Percentiles rank a stretch among this genome's conserved stretches.
Evolutionary conservation across 2,329 filamentous ascomycete species (phyloP).

Genomic region (Rhinocladiella mackenziei): DNA sequence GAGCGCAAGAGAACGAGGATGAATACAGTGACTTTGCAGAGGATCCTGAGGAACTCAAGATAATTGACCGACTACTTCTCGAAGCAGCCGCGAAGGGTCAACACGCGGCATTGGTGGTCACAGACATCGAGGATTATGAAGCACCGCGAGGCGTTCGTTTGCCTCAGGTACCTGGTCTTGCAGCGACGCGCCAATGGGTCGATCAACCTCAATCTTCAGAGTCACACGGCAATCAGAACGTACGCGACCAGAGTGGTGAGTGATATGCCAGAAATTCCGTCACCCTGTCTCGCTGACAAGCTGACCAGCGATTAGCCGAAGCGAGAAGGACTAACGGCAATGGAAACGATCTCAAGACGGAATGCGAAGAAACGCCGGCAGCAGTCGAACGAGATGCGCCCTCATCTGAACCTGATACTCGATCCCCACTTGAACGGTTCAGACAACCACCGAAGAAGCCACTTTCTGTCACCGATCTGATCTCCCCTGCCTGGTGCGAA

Average conservation of each 20-base stretch:
- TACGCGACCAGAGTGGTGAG: constrained; percentile 27
- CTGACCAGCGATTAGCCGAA: constrained; percentile 30
- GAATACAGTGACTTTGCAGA: constrained; percentile 62
- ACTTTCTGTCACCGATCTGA: constrained; percentile 81
- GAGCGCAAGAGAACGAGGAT: constrained; percentile 35
- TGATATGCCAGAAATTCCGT: background rate
- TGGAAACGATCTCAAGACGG: constrained; percentile 2
- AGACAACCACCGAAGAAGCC: constrained; percentile 72
- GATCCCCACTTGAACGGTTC: constrained; percentile 71
- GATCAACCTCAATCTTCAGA: background rate
- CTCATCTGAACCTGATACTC: constrained; percentile 39
- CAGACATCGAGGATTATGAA: constrained; percentile 46
- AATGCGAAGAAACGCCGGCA: constrained; percentile 15
- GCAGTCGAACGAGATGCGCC: constrained; percentile 12
- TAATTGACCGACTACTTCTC: constrained; percentile 50
- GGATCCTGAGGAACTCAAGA: constrained; percentile 49
- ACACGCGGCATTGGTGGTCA: constrained; percentile 28
- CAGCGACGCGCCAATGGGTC: constrained; percentile 32
- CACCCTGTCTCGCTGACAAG: constrained; percentile 47
- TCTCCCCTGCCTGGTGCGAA: constrained; percentile 92
- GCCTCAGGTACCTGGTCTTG: constrained; percentile 41
- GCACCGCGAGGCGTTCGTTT: constrained; percentile 36
- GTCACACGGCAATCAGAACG: constrained; percentile 10
- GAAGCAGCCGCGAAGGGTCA: constrained; percentile 38
- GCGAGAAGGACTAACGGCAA: constrained; percentile 10